Evolutionary conservation across 495 filamentous ascomycete species (phyloP), one percentile per base, ranked within the genome.

Genomic region (Xylaria acuta): DNA sequence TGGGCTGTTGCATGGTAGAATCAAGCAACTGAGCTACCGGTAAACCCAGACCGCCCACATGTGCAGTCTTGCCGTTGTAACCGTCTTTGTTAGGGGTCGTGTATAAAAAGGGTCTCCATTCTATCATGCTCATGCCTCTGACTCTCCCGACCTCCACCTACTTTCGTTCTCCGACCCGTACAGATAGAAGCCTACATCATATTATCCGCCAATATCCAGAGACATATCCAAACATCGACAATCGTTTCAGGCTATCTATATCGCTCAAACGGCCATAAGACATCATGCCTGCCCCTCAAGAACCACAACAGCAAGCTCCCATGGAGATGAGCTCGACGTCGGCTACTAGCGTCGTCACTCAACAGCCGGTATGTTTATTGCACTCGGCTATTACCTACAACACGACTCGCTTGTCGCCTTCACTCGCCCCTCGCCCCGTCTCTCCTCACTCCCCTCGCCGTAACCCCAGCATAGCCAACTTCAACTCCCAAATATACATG

Each of bases 241-340:
- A 59, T 72, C 20, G 36, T 47, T 18, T 45, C 64, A n/a, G 47
- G n/a, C 70, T 20, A 43, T 38, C 54, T 71, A 40, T 22, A 62
- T 70, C 30, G 20, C 38, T 51, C 43, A 49, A 25, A 16, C 64
- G 51, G 40, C 70, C 18, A 69, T 45, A 56, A 27, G 27, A n/a
- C 56, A 54, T n/a, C 54, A 80, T 80, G 78, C 75, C 77, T 74
- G 38, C 73, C 38, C 64, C 72, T 62, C 66, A 80, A 73, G 77
- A 75, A 49, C 78, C 78, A 56, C 77, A 76, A 66, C 78, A 79
- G 68, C 77, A 80, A 74, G 77, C 74, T 72, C 77, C 78, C 64
- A 80, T 80, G 78, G 77, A 79, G 75, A 73, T 76, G 73, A 75
- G 63, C 54, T 70, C 76, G 53, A 72, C 73, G 30, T 65, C 73